Percentiles rank a stretch among this genome's conserved stretches.
These are phyloP conservation scores for Globisporangium alternatum DNA, from an alignment of 352 stramenopile genomes.

Conservation along the genomic window DNA sequence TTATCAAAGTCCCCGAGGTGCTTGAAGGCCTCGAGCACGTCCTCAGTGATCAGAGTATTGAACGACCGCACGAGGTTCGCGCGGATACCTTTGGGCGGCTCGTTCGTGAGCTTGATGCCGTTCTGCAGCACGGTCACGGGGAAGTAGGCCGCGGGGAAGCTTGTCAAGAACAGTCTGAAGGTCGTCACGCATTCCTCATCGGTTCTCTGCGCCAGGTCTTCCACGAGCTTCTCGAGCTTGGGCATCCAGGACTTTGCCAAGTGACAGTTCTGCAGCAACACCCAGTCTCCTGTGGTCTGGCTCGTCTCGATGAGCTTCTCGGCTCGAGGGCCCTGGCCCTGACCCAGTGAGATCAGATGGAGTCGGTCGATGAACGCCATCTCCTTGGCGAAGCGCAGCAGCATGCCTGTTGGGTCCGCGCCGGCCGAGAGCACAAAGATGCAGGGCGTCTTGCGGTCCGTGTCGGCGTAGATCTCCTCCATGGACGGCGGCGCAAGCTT, in stretches of 20 bases:
- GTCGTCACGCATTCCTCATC: slow-evolving; percentile 52
- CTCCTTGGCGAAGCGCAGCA: slow-evolving; percentile 91
- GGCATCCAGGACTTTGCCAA: slow-evolving; percentile 94
- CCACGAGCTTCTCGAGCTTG: slow-evolving; percentile 89
- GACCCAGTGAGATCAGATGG: slow-evolving; percentile 91
- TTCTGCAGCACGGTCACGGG: slow-evolving; percentile 92
- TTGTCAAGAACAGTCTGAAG: slow-evolving; percentile 93
- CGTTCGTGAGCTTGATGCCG: slow-evolving; percentile 92
- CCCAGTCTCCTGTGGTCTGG: slow-evolving; percentile 88
- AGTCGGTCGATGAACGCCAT: slow-evolving; percentile 85
- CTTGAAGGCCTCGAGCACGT: slow-evolving; percentile 60
- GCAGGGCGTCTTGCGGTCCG: slow-evolving; percentile 89
- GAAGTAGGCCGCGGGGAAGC: slow-evolving; percentile 90
- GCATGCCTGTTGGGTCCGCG: slow-evolving; percentile 90
- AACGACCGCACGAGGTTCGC: slow-evolving; percentile 90
- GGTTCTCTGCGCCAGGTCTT: slow-evolving; percentile 64
- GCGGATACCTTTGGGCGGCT: slow-evolving; percentile 90
- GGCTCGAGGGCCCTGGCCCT: slow-evolving; percentile 90
- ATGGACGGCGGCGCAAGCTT: slow-evolving; percentile 83
- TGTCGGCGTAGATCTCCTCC: slow-evolving; percentile 93
- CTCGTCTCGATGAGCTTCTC: slow-evolving; percentile 88
- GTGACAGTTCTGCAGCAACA: slow-evolving; percentile 94
- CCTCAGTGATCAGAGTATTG: slow-evolving; percentile 81
- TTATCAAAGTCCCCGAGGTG: slow-evolving; percentile 58
- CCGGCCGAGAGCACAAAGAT: slow-evolving; percentile 93